phyloP scores from a whole-genome alignment of 441 rosid species.

The Macaranga tanarius region DNA sequence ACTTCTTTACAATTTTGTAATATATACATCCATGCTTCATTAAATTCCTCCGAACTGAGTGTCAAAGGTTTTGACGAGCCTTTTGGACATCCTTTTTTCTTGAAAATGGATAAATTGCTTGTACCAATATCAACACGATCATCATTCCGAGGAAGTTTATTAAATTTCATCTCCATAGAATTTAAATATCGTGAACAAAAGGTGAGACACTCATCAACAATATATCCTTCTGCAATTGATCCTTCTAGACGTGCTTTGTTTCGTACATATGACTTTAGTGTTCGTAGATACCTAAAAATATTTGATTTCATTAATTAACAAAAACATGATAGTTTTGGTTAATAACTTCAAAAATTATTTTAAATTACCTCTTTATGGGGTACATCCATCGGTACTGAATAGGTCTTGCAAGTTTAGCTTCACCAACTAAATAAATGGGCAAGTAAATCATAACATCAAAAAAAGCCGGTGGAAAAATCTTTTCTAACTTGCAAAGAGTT shows the following conservation, averaged over 20 bases:
- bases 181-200: neutral
- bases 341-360: neutral
- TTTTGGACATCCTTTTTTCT: too few species aligned
- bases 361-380: too few species aligned
- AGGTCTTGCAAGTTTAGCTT: neutral
- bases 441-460: slow-evolving; percentile 12
- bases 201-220: neutral
- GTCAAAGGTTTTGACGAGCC: neutral
- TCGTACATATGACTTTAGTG: neutral
- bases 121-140: neutral
- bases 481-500: neutral
- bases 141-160: neutral
- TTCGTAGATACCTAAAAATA: neutral
- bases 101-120: neutral
- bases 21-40: too few species aligned
- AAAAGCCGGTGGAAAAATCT: slow-evolving; percentile 1
- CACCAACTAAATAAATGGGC: neutral
- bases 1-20: too few species aligned
- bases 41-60: too few species aligned
- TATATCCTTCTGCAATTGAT: neutral
- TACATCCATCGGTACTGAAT: slow-evolving; percentile 16
- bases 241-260: slow-evolving; percentile 1
- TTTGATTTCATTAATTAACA: too few species aligned
- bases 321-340: too few species aligned
- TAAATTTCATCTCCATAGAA: neutral